Evolutionary conservation across 2,329 filamentous ascomycete species (phyloP).

Genomic region (Aspergillus tubingensis): DNA sequence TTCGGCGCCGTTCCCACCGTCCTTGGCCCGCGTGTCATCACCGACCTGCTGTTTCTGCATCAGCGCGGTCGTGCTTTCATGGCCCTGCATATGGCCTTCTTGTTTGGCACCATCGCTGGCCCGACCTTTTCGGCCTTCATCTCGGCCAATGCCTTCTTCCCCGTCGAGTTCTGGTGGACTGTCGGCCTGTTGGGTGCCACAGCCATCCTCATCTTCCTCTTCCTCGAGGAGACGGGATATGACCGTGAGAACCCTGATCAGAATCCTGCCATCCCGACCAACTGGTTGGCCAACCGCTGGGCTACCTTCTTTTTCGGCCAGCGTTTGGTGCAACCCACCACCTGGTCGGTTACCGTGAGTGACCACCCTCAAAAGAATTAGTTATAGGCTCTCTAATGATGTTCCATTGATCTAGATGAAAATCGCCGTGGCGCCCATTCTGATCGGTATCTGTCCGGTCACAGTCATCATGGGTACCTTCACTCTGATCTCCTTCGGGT

Average conservation of each 20-base stretch:
- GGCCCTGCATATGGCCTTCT: constrained; percentile 37
- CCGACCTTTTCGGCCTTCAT: constrained; percentile 47
- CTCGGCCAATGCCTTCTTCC: constrained; percentile 38
- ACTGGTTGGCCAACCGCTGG: constrained; percentile 25
- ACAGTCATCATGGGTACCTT: constrained; percentile 43
- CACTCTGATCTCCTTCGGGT: constrained; percentile 40
- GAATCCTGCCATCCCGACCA: constrained; percentile 19
- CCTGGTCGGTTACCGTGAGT: not conserved
- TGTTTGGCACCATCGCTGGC: constrained; percentile 41
- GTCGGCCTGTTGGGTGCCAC: constrained; percentile 40
- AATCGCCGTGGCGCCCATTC: constrained; percentile 27
- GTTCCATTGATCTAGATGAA: not conserved
- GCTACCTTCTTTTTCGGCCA: constrained; percentile 32
- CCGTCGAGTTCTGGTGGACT: constrained; percentile 48
- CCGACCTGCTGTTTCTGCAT: constrained; percentile 49
- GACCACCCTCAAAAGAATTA: constrained; percentile 7
- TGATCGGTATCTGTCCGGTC: constrained; percentile 38
- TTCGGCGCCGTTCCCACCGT: constrained; percentile 43
- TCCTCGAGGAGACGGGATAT: constrained; percentile 45
- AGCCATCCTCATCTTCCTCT: constrained; percentile 38
- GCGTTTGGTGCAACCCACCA: constrained; percentile 24
- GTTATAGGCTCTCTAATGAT: not conserved
- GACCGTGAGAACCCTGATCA: constrained; percentile 25
- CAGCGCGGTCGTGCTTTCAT: constrained; percentile 46
- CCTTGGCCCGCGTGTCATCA: constrained; percentile 44